These are phyloP conservation scores for Torrubiellomyces zombiae DNA, from an alignment of 2,329 filamentous ascomycete species.

Conservation along the genomic window DNA sequence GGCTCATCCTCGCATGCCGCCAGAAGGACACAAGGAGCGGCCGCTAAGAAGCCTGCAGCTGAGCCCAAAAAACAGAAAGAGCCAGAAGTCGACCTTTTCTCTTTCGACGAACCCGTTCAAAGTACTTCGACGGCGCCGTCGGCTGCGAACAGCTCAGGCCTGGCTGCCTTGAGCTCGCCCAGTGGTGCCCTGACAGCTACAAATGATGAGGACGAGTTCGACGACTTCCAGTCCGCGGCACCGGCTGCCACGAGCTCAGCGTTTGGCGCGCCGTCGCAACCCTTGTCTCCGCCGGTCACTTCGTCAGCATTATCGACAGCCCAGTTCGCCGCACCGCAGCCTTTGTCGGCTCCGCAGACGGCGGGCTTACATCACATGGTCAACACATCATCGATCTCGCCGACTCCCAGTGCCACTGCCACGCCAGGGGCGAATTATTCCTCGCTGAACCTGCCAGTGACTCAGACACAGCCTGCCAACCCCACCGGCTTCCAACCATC, in stretches of 20 bases:
- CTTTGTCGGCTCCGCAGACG: constrained; percentile 67
- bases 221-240: constrained; percentile 87
- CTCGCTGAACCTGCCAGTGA: constrained; percentile 30
- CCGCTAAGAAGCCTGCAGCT: constrained; percentile 26
- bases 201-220: constrained; percentile 76
- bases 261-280: constrained; percentile 16
- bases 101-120: constrained; percentile 63
- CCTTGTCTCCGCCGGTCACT: constrained; percentile 29
- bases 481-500: constrained; percentile 54
- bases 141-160: constrained; percentile 27
- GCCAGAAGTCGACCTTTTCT: constrained; percentile 83
- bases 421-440: constrained; percentile 47
- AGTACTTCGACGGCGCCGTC: constrained; percentile 26
- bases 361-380: constrained; percentile 68
- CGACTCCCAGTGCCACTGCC: constrained; percentile 40
- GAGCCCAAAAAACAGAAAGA: constrained; percentile 66
- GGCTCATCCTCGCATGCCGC: constrained; percentile 28
- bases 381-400: constrained; percentile 65
- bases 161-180: constrained; percentile 25
- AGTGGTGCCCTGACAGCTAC: constrained; percentile 12
- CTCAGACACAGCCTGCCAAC: constrained; percentile 31
- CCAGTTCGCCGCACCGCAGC: constrained; percentile 68
- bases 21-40: constrained; percentile 15
- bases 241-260: constrained; percentile 34
- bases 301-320: constrained; percentile 37